Evolutionary conservation across 192 early-diverging fungal genomes (phyloP), one percentile per base, ranked within the genome.

Genomic region (Entomortierella beljakovae): DNA sequence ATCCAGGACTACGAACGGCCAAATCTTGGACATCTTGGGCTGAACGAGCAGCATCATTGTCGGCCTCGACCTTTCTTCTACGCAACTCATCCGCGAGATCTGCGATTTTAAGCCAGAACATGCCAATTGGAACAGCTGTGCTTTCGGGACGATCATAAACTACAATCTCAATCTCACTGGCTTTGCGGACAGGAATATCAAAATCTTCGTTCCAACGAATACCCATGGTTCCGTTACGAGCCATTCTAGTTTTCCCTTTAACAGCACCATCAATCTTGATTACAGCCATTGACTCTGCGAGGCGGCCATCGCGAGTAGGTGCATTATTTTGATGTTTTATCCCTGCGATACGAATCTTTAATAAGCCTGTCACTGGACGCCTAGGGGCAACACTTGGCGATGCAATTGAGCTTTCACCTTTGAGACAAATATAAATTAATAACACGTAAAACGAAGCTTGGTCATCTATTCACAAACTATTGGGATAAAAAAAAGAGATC

Each of bases 91-190:
- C 95, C 37, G 92, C 93, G 48, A 99, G 87, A 72, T 99, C 98
- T 3, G 91, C 91, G 52, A 99, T 88, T 64, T 95, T 95, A 60
- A 98, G 88, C 98, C 98, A 99, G 71, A 94, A 82, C 59, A 99
- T 80, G 16, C 94, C 94, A 69, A 97, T 83, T 38, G 96, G 86
- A 50, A 88, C 83, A 53, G 84, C 70, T 55, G 85, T 83, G 34
- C 70, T n/a, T 58, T 92, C 91, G 59, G 80, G 85, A 74, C 82
- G 94, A 75, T 99, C 98, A 65, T 92, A 94, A 18, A 99, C 83
- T 15, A 92, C 88, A 35, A 99, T 89, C 80, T 99, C 98, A 16
- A 99, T 88, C 70, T 99, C 98, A 25, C 92, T 91, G 2, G 92
- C 95, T 71, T 93, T 93, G 69, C 94, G 92, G 49, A 99, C 92